These are phyloP conservation scores for Botrytis byssoidea DNA, from an alignment of 2,329 filamentous ascomycete species.

Conservation along the genomic window DNA sequence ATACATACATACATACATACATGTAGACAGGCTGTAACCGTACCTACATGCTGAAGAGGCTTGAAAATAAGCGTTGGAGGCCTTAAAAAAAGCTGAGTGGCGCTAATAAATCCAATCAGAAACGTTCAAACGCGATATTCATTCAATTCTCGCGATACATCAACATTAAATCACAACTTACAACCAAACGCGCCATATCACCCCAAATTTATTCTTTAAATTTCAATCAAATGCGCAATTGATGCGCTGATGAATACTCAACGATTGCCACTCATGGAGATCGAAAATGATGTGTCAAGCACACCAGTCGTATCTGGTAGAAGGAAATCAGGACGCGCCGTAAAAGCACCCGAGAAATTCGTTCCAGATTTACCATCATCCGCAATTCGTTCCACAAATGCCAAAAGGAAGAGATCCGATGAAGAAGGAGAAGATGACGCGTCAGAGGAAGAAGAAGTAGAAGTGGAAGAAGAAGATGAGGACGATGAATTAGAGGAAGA, in stretches of 20 bases:
- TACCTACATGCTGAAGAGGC: not conserved
- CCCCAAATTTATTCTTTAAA: not conserved
- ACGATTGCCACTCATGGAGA: constrained; percentile 51
- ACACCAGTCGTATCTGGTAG: constrained; percentile 51
- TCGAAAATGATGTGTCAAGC: constrained; percentile 54
- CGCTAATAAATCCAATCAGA: constrained; percentile 22
- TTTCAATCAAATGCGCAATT: constrained; percentile 14
- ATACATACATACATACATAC: not conserved
- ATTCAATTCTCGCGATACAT: constrained; percentile 9
- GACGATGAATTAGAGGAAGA: constrained; percentile 44
- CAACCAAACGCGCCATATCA: not conserved
- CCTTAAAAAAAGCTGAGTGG: constrained; percentile 8
- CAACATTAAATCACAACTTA: constrained; percentile 13
- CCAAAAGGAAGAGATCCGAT: constrained; percentile 56
- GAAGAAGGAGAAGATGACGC: constrained; percentile 49
- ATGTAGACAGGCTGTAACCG: not conserved
- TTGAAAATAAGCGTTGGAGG: not conserved
- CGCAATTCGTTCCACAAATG: constrained; percentile 42
- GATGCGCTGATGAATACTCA: constrained; percentile 43
- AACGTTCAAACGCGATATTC: constrained; percentile 19
- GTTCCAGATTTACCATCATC: constrained; percentile 47
- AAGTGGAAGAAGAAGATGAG: constrained; percentile 46
- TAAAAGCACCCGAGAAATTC: constrained; percentile 60
- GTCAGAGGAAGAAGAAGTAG: constrained; percentile 50
- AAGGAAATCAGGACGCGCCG: constrained; percentile 69